Base-by-base conservation (phyloP, 2,329 filamentous ascomycete genomes). In the Arthrobotrys sphaeroides region DNA sequence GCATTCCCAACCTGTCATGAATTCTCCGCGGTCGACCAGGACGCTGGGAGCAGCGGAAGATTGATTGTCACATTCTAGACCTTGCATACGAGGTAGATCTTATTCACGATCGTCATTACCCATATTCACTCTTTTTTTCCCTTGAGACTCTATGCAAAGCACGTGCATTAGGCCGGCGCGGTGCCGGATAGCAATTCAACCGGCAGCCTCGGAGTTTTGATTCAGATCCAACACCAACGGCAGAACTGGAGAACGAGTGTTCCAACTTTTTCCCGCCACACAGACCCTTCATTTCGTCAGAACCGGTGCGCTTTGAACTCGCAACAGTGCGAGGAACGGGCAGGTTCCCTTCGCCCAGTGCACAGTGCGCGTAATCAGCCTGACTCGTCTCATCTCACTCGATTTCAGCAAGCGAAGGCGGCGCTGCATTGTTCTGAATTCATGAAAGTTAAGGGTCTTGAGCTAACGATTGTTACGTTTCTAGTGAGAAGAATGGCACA, bases 281-380 rank as follows among this genome's bases (percentile, higher is more conserved):
- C 51, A 55, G 51, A 55, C 51, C 51, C 51, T 55, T 55, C 51
- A 55, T 55, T 55, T 55, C 31, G 31, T 38, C 31, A 55, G 31
- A 31, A 12, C 31, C 20, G 13, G 12, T 53, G 31, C 31, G 51
- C 51, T 55, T 55, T 55, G 31, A 55, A 31, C 28, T 24, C 16
- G 33, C 16, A 53, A 20, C 9, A 12, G 3, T 53, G n/a, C 47
- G n/a, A 47, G 1, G 16, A 40, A n/a, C 4, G 36, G 12, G 5
- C 13, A 40, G 36, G 12, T 2, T 1, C n/a, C 36, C 36, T 40
- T n/a, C n/a, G 12, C 2, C 36, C 36, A 40, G 36, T 13, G 36
- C 43, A 43, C 13, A 16, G 20, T 3, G 24, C 24, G 13, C 12
- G 28, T 33, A 47, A 24, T 47, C 5, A 16, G 49, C 49, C 31